phyloP scores from a whole-genome alignment of 805 yeast genomes.

The Kodamaea hsintzibuensis region DNA sequence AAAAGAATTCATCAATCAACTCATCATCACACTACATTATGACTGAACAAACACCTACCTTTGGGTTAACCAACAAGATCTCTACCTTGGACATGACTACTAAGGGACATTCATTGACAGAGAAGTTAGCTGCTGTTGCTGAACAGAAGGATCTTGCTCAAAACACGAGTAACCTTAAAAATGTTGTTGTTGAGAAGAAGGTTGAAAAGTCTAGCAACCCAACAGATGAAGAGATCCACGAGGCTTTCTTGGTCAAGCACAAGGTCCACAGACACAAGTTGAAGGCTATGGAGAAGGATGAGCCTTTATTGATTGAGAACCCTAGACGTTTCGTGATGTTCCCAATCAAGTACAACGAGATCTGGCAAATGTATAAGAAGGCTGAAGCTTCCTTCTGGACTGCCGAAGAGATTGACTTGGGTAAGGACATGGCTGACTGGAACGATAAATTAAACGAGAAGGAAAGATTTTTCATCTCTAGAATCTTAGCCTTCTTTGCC shows the following conservation, averaged over 20 bases:
- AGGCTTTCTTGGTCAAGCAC: conserved; percentile 59
- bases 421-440: conserved; percentile 93
- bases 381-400: conserved; percentile 99
- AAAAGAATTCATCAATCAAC: not conserved
- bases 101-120: conserved; percentile 40
- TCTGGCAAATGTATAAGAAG: conserved; percentile 98
- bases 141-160: conserved; percentile 33
- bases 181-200: conserved; percentile 18
- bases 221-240: conserved; percentile 40
- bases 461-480: conserved; percentile 88
- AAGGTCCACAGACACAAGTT: conserved; percentile 70
- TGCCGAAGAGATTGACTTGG: conserved; percentile 95
- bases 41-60: conserved; percentile 65
- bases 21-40: conserved; percentile 14
- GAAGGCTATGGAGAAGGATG: conserved; percentile 78
- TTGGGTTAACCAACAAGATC: conserved; percentile 47
- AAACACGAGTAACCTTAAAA: conserved; percentile 19
- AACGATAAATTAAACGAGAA: conserved; percentile 83
- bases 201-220: conserved; percentile 20
- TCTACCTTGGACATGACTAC: conserved; percentile 38
- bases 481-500: conserved; percentile 96
- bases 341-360: conserved; percentile 96
- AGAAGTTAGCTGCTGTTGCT: conserved; percentile 44
- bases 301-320: conserved; percentile 86
- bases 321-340: conserved; percentile 85